These are phyloP conservation scores for Clohesyomyces aquaticus DNA, from an alignment of 495 filamentous ascomycete genomes.

Conservation along the genomic window DNA sequence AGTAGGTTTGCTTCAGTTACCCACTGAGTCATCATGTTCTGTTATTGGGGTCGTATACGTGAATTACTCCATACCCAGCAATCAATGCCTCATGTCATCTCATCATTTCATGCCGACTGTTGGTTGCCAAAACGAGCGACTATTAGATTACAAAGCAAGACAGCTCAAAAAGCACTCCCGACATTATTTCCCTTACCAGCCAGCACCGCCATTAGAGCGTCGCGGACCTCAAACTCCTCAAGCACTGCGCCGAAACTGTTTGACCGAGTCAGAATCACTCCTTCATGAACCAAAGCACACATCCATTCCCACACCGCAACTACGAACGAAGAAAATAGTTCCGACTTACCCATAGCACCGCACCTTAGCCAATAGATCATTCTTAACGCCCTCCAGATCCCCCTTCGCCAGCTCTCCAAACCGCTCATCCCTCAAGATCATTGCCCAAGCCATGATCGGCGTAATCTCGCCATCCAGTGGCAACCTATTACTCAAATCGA, in stretches of 20 bases:
- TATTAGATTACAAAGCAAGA: neutral
- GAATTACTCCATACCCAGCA: no score
- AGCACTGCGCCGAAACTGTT: constrained; percentile 82
- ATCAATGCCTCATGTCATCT: no score
- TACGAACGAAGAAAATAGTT: constrained; percentile 24
- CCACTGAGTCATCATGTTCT: no score
- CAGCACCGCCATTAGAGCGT: constrained; percentile 77
- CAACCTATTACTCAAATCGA: constrained; percentile 81
- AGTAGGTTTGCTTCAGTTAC: no score
- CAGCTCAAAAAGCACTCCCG: neutral
- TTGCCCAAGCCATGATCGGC: constrained; percentile 93
- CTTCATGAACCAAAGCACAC: no score
- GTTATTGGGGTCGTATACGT: no score
- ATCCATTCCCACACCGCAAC: constrained; percentile 20
- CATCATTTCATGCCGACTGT: no score
- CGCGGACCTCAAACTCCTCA: constrained; percentile 89
- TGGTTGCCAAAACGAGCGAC: no score
- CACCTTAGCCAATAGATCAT: constrained; percentile 76
- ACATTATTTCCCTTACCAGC: constrained; percentile 53
- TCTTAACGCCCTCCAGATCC: constrained; percentile 74
- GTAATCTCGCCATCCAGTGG: constrained; percentile 92
- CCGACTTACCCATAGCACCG: constrained; percentile 89
- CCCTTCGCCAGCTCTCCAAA: constrained; percentile 64
- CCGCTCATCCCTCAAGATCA: constrained; percentile 71
- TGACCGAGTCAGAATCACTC: no score